Base-by-base conservation (phyloP, 371 early-diverging fungal genomes). In the Rhizopus delemar region DNA sequence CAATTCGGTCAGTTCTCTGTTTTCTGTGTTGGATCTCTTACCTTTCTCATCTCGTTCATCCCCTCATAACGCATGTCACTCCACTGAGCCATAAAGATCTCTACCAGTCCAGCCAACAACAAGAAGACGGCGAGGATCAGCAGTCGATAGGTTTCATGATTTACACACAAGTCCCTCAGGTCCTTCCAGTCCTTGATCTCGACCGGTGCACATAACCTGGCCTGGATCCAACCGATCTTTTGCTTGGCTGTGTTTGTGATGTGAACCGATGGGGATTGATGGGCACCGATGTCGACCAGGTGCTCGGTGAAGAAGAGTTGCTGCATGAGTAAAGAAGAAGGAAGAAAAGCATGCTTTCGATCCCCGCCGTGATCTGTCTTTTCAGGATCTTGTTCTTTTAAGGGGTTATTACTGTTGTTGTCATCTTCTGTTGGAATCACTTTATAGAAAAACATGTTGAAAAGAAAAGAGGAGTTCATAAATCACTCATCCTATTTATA, bases 1-100 rank as follows among this genome's bases (percentile, higher is more conserved):
- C 0, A 46, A 36, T 13, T 29, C 15, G 28, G 32, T 33, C 35
- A 41, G 16, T 41, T 12, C 16, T 52, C 31, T 33, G 29, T 45
- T 28, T 49, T n/a, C 9, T 15, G 5, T 34, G 12, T 41, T 36
- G 9, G 9, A 28, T 46, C 16, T 34, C 15, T 32, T 65, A 69
- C 69, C 59, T 65, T 69, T 11, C 56, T 64, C 13, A 33, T 65
- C 28, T 39, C 32, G 35, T 51, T 51, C 3, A 45, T 51, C 22
- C 32, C 39, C 34, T 58, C 56, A 46, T 69, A 78, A 4, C 78
- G 64, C 41, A 73, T 70, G 53, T 74, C 78, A 9, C 67, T 58
- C 5, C 68, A 50, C 62, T 78, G 75, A 32, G 74, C 75, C 56
- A 73, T 53, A 56, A 74, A 74, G 0, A 63, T 66, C 41, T 78